phyloP scores from a whole-genome alignment of 1,284 basidiomycete species.

The Sanguinoderma infundibulare region DNA sequence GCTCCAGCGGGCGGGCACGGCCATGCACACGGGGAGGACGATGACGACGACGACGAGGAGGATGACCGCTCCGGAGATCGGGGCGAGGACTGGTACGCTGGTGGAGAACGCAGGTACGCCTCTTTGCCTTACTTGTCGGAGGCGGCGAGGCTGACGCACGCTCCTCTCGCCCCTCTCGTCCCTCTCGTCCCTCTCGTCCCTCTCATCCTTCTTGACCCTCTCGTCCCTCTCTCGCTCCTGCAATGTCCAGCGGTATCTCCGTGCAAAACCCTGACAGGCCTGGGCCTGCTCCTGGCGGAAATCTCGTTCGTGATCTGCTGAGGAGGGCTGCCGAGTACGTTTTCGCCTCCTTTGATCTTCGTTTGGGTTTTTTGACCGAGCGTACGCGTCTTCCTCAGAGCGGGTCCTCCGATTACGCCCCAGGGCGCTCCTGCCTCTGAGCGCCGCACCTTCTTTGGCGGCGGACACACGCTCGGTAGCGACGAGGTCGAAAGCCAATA shows the following conservation, averaged over 20 bases:
- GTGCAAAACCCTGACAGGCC: slow-evolving; percentile 82
- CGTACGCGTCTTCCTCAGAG: slow-evolving; percentile 32
- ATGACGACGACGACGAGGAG: slow-evolving; percentile 58
- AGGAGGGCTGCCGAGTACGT: slow-evolving; percentile 82
- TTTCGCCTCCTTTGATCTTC: background rate
- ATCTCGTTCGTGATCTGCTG: slow-evolving; percentile 83
- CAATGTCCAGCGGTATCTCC: slow-evolving; percentile 75
- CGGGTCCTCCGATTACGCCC: slow-evolving; percentile 42
- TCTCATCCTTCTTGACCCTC: too few relatives aligned
- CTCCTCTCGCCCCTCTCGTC: background rate
- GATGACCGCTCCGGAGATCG: slow-evolving; percentile 47
- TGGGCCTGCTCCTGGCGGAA: slow-evolving; percentile 56
- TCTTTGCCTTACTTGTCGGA: background rate
- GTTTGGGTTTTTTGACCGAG: background rate
- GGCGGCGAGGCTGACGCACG: too few relatives aligned
- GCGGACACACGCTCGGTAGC: slow-evolving; percentile 85
- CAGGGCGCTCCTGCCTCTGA: slow-evolving; percentile 16
- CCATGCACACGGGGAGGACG: slow-evolving; percentile 28
- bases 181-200: background rate
- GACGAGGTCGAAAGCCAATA: slow-evolving; percentile 79
- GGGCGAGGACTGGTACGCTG: slow-evolving; percentile 78
- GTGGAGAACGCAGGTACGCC: slow-evolving; percentile 82
- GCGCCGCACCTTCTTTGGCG: slow-evolving; percentile 58
- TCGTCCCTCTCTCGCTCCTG: background rate
- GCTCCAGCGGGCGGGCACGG: slow-evolving; percentile 19